Conservation (phyloP, 2,329 filamentous ascomycete genomes). For the Claviceps quebecensis region DNA sequence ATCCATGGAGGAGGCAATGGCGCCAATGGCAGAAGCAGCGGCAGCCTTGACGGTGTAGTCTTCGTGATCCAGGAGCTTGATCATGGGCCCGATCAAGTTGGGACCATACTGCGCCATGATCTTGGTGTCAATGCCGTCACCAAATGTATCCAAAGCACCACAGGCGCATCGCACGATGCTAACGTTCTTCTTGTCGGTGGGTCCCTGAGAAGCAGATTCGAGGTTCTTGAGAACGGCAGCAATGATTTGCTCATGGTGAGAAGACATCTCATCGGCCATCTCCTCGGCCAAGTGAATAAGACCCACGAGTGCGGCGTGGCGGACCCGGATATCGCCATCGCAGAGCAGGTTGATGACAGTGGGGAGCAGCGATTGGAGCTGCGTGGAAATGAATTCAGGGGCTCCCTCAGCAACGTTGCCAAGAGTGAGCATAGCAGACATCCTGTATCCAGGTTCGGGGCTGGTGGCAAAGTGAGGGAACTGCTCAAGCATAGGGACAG, state of each 20-base stretch:
- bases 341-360: slow-evolving; percentile 70
- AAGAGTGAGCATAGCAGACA: slow-evolving; percentile 81
- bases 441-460: slow-evolving; percentile 62
- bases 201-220: slow-evolving; percentile 59
- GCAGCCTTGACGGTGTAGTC: slow-evolving; percentile 84
- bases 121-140: slow-evolving; percentile 66
- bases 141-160: slow-evolving; percentile 79
- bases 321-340: slow-evolving; percentile 71
- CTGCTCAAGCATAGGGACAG: slow-evolving; percentile 79
- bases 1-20: slow-evolving; percentile 75
- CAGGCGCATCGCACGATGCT: slow-evolving; percentile 83
- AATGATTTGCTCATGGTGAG: slow-evolving; percentile 74
- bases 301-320: slow-evolving; percentile 74
- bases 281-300: slow-evolving; percentile 87
- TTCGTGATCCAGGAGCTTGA: slow-evolving; percentile 66
- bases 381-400: slow-evolving; percentile 91
- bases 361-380: slow-evolving; percentile 75
- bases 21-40: slow-evolving; percentile 77
- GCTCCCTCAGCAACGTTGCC: slow-evolving; percentile 94
- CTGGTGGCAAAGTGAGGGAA: slow-evolving; percentile 70
- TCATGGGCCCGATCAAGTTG: slow-evolving; percentile 73
- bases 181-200: slow-evolving; percentile 59
- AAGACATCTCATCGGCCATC: slow-evolving; percentile 75
- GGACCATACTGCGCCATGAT: slow-evolving; percentile 71
- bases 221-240: slow-evolving; percentile 78